Conservation (phyloP, 495 filamentous ascomycete genomes). For the Choiromyces venosus region DNA sequence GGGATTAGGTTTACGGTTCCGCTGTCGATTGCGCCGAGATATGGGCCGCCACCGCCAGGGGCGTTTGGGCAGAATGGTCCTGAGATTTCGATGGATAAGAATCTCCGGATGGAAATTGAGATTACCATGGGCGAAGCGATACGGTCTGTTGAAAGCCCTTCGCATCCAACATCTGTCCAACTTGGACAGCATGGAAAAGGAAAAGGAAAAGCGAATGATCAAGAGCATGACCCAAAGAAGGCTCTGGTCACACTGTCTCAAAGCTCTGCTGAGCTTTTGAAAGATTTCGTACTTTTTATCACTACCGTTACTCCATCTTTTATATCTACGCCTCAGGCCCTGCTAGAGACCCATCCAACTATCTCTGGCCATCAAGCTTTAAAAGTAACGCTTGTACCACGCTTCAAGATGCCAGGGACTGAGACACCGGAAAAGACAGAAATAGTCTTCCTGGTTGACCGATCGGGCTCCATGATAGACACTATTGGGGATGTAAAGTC, state of each 20-base stretch:
- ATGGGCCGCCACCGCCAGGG: slow-evolving; percentile 49
- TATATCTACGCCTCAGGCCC: slow-evolving; percentile 53
- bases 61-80: slow-evolving; percentile 18
- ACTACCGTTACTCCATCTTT: slow-evolving; percentile 48
- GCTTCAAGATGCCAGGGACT: slow-evolving; percentile 51
- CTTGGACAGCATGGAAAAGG: slow-evolving; percentile 48
- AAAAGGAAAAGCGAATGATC: slow-evolving; percentile 31
- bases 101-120: slow-evolving; percentile 58
- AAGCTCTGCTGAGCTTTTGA: slow-evolving; percentile 46
- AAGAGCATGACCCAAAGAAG: slow-evolving; percentile 48
- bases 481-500: slow-evolving; percentile 52
- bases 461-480: slow-evolving; percentile 59
- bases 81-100: slow-evolving; percentile 32
- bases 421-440: slow-evolving; percentile 47
- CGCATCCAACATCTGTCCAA: slow-evolving; percentile 58
- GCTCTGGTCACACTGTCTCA: slow-evolving; percentile 58
- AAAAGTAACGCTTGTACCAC: slow-evolving; percentile 62
- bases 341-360: slow-evolving; percentile 59
- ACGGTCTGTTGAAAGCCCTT: slow-evolving; percentile 56
- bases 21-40: slow-evolving; percentile 57
- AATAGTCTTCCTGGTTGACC: slow-evolving; percentile 64
- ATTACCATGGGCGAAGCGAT: slow-evolving; percentile 56
- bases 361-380: slow-evolving; percentile 58
- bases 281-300: slow-evolving; percentile 54
- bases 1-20: slow-evolving; percentile 64